phyloP scores from a whole-genome alignment of 2,329 filamentous ascomycete species.

The Fusarium longipes region DNA sequence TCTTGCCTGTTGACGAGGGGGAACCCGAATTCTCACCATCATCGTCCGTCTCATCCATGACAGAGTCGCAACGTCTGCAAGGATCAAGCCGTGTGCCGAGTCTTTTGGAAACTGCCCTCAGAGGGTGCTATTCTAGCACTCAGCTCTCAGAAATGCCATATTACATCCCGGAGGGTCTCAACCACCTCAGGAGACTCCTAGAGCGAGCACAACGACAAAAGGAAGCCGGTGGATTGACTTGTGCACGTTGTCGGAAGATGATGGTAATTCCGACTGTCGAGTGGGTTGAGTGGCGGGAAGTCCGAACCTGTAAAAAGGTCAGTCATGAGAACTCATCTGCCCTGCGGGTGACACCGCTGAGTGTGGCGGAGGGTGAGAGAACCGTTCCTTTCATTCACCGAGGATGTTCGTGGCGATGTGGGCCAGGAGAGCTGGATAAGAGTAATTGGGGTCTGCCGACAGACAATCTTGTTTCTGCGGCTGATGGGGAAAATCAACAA shows the following conservation, averaged over 20 bases:
- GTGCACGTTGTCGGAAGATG: constrained; percentile 62
- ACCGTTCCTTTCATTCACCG: constrained; percentile 60
- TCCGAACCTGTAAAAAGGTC: constrained; percentile 39
- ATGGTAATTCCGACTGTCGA: constrained; percentile 64
- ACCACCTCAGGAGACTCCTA: constrained; percentile 56
- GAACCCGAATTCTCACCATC: constrained; percentile 24
- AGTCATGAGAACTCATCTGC: constrained; percentile 8
- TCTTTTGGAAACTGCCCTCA: constrained; percentile 63
- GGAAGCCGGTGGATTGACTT: constrained; percentile 61
- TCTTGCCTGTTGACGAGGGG: constrained; percentile 40
- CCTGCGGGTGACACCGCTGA: constrained; percentile 44
- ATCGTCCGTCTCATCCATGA: constrained; percentile 13
- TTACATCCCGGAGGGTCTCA: constrained; percentile 57
- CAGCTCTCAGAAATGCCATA: constrained; percentile 57
- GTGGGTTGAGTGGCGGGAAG: constrained; percentile 73
- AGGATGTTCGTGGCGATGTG: constrained; percentile 64
- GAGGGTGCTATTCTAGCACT: constrained; percentile 57
- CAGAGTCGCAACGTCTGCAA: constrained; percentile 23
- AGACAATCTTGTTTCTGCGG: constrained; percentile 29
- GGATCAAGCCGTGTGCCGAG: constrained; percentile 57
- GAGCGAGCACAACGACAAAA: constrained; percentile 55
- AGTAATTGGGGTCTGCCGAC: constrained; percentile 38
- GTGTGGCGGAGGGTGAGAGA: constrained; percentile 50
- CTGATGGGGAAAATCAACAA: constrained; percentile 8
- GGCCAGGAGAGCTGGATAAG: constrained; percentile 47